These are phyloP conservation scores for Lactifluus subvellereus DNA, from an alignment of 768 basidiomycete species.

Conservation along the genomic window DNA sequence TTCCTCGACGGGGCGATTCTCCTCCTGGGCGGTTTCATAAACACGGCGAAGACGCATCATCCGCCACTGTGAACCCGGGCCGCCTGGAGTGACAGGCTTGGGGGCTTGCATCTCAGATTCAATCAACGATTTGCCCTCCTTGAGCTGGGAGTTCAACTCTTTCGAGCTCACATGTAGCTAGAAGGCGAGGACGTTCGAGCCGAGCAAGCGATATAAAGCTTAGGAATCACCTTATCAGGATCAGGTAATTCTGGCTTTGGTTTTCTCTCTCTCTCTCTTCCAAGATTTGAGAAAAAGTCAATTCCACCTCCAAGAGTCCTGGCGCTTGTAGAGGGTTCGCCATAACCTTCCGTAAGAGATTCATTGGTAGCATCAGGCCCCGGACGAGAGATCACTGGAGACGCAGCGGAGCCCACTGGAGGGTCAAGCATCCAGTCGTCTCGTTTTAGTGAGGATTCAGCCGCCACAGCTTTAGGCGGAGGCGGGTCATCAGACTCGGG, in stretches of 20 bases:
- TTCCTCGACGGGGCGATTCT: slow-evolving; percentile 62
- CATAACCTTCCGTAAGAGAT: slow-evolving; percentile 60
- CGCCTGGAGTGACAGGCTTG: slow-evolving; percentile 65
- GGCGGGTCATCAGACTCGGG: slow-evolving; percentile 39
- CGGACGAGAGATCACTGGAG: slow-evolving; percentile 28
- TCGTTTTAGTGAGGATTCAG: slow-evolving; percentile 52
- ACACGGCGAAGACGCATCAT: slow-evolving; percentile 94
- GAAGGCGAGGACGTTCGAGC: slow-evolving; percentile 12
- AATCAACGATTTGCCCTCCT: slow-evolving; percentile 36
- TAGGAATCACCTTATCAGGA: slow-evolving; percentile 60
- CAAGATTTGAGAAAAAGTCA: slow-evolving; percentile 89
- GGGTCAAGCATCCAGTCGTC: slow-evolving; percentile 87
- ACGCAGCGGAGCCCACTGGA: slow-evolving; percentile 29
- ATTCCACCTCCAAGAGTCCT: slow-evolving; percentile 53
- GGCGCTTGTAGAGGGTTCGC: slow-evolving; percentile 40
- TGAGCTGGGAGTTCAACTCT: slow-evolving; percentile 58
- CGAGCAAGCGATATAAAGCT: too few species aligned
- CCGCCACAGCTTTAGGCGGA: slow-evolving; percentile 40
- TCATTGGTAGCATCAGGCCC: slow-evolving; percentile 36
- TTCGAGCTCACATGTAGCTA: slow-evolving; percentile 57
- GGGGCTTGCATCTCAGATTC: slow-evolving; percentile 40
- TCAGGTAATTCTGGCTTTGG: slow-evolving; percentile 53
- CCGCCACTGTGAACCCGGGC: slow-evolving; percentile 92
- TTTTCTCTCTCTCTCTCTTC: slow-evolving; percentile 69
- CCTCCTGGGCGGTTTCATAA: slow-evolving; percentile 87